These are phyloP conservation scores for Carex kokanica DNA, from an alignment of 176 grass and related monocot genomes.

Conservation along the genomic window DNA sequence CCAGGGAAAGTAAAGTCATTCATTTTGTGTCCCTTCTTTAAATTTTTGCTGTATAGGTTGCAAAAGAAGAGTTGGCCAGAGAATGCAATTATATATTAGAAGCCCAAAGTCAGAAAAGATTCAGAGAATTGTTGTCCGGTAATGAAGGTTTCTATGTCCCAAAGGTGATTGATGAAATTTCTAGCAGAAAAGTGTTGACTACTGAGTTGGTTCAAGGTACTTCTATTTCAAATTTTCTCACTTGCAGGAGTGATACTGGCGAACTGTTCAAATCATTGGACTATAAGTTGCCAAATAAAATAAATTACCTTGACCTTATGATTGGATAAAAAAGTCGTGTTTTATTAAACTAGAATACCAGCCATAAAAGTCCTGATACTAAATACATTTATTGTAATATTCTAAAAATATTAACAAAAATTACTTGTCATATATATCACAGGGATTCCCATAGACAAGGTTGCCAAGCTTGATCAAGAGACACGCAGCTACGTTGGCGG, in stretches of 20 bases:
- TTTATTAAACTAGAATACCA: not conserved
- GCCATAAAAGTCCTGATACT: not conserved
- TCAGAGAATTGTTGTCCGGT: constrained; percentile 64
- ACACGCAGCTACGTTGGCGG: constrained; percentile 76
- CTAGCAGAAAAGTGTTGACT: constrained; percentile 76
- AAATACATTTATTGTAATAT: not conserved
- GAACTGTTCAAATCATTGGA: too few species aligned
- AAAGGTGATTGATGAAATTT: constrained; percentile 63
- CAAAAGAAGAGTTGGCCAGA: constrained; percentile 79
- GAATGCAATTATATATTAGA: constrained; percentile 97
- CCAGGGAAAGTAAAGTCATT: not conserved
- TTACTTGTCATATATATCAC: constrained; percentile 31
- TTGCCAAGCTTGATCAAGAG: constrained; percentile 76
- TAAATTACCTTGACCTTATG: not conserved
- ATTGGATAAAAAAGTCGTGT: not conserved
- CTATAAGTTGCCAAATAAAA: not conserved
- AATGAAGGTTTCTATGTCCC: constrained; percentile 73
- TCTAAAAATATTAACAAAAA: constrained; percentile 1
- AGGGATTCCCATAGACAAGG: constrained; percentile 89
- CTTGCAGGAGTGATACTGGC: not conserved
- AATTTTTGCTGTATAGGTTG: constrained; percentile 56
- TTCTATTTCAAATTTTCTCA: constrained; percentile 17
- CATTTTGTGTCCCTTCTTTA: not conserved
- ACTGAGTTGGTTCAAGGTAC: constrained; percentile 81
- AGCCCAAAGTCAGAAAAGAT: constrained; percentile 81